Percentiles rank a stretch among this genome's conserved stretches.
phyloP scores from a whole-genome alignment of 768 basidiomycete species.

The Leccinum subgranulosum region DNA sequence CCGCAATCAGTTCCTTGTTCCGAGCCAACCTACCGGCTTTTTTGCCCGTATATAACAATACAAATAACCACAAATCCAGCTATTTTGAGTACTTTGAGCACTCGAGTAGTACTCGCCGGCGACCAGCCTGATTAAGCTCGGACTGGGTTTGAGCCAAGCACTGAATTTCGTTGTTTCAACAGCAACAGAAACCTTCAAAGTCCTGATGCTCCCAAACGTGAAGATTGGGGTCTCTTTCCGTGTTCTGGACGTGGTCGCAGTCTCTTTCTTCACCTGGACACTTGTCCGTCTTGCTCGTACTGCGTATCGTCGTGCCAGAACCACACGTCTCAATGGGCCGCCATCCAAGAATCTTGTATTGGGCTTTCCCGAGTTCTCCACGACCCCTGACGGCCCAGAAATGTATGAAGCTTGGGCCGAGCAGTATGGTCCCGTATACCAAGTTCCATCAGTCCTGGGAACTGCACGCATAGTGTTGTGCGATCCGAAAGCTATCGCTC shows the following conservation, averaged over 20 bases:
- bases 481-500: constrained; percentile 49
- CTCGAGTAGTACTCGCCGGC: too few species aligned
- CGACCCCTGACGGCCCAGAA: constrained; percentile 29
- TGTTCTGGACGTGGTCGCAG: constrained; percentile 8
- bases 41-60: too few species aligned
- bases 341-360: constrained; percentile 39
- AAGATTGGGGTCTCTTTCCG: not conserved
- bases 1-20: too few species aligned
- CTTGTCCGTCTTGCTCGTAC: constrained; percentile 11
- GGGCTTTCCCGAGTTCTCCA: constrained; percentile 34
- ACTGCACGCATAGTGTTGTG: constrained; percentile 36
- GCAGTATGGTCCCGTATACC: constrained; percentile 46
- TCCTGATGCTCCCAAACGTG: not conserved
- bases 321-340: constrained; percentile 44
- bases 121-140: too few species aligned
- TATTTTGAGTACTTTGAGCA: too few species aligned
- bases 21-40: too few species aligned
- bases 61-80: too few species aligned
- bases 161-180: too few species aligned
- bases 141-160: too few species aligned
- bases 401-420: constrained; percentile 47
- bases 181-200: too few species aligned
- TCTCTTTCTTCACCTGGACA: constrained; percentile 15
- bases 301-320: constrained; percentile 8
- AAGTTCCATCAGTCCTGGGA: constrained; percentile 40